Conservation (phyloP, 2,329 filamentous ascomycete species). For the Epichloe typhina region DNA sequence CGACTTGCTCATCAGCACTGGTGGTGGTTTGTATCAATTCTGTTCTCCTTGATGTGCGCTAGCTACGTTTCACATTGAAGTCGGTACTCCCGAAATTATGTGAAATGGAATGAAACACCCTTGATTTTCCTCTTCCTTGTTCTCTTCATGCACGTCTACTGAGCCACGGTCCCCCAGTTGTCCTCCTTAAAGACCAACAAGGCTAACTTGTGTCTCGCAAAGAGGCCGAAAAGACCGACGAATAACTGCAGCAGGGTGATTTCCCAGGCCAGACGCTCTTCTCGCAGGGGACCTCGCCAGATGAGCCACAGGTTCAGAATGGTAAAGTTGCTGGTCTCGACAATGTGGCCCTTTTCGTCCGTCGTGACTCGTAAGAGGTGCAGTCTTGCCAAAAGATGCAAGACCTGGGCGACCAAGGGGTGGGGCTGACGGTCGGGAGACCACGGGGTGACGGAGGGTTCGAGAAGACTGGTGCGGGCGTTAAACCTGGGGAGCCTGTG, state of each 20-base stretch:
- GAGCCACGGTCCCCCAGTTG: slow-evolving; percentile 44
- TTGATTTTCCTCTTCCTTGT: no score
- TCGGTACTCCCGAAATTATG: no score
- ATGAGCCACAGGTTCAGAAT: slow-evolving; percentile 93
- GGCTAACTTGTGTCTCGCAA: slow-evolving; percentile 75
- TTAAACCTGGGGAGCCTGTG: slow-evolving; percentile 88
- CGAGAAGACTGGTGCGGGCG: slow-evolving; percentile 67
- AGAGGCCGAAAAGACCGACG: slow-evolving; percentile 69
- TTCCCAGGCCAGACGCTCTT: slow-evolving; percentile 70
- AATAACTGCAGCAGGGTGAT: slow-evolving; percentile 65
- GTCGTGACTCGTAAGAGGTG: slow-evolving; percentile 54
- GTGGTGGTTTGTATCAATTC: no score
- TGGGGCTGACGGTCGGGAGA: slow-evolving; percentile 52
- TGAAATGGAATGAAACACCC: background rate
- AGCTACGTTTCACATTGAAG: no score
- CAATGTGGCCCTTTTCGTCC: slow-evolving; percentile 56
- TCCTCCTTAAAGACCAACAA: slow-evolving; percentile 82
- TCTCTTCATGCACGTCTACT: background rate
- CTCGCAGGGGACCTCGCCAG: slow-evolving; percentile 82
- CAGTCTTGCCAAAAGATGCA: slow-evolving; percentile 58
- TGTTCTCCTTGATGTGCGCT: no score
- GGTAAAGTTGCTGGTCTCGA: slow-evolving; percentile 80
- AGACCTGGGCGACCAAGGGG: slow-evolving; percentile 42
- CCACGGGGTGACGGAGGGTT: slow-evolving; percentile 76
- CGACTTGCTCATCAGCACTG: no score